These are phyloP conservation scores for Nannizziopsis arthrosporioides DNA, from an alignment of 2,329 filamentous ascomycete species.

Conservation along the genomic window DNA sequence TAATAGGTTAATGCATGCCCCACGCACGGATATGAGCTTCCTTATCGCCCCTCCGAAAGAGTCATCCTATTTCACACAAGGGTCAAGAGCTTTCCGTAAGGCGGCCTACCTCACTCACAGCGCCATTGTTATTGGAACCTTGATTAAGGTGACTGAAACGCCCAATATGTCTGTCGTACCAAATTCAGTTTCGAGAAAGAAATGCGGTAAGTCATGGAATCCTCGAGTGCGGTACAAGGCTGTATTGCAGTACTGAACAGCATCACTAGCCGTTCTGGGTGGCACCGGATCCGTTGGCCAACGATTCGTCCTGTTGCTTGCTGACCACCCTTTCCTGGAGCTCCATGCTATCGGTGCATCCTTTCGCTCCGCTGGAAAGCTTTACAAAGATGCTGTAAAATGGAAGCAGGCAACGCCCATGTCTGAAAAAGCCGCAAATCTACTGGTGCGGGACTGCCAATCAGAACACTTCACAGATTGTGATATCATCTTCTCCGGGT, in stretches of 20 bases:
- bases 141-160: too few species aligned
- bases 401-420: conserved; percentile 91
- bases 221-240: background rate
- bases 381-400: conserved; percentile 82
- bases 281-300: conserved; percentile 91
- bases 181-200: conserved; percentile 8
- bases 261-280: conserved; percentile 57
- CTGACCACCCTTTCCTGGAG: conserved; percentile 73
- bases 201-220: conserved; percentile 10
- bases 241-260: background rate
- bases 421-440: conserved; percentile 59
- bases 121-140: too few species aligned
- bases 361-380: conserved; percentile 78
- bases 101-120: background rate
- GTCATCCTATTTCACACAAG: too few species aligned
- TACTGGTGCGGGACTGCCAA: conserved; percentile 76
- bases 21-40: too few species aligned
- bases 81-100: background rate
- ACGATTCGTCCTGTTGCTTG: conserved; percentile 85
- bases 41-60: too few species aligned
- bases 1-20: too few species aligned
- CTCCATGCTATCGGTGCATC: conserved; percentile 86
- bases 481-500: conserved; percentile 82
- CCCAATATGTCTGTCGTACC: background rate
- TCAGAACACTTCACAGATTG: conserved; percentile 76